phyloP scores from a whole-genome alignment of 2,329 filamentous ascomycete species.

The Penicillium rolfsii region DNA sequence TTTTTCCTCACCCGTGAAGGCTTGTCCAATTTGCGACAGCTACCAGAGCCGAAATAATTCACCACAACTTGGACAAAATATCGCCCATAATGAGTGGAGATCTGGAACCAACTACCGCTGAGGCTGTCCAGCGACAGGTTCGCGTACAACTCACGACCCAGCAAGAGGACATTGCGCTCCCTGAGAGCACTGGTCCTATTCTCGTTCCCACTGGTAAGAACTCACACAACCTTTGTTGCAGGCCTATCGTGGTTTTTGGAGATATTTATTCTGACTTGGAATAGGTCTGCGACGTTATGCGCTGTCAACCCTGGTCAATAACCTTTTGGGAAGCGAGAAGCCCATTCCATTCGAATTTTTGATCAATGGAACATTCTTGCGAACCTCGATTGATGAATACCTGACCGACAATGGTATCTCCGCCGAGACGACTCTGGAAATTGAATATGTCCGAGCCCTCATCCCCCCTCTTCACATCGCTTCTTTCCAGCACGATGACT shows the following conservation, averaged over 20 bases:
- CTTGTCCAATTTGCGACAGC: constrained; percentile 35
- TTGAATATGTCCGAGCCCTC: constrained; percentile 92
- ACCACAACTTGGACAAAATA: constrained; percentile 17
- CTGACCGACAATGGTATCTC: constrained; percentile 84
- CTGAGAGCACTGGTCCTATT: constrained; percentile 59
- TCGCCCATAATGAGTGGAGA: constrained; percentile 34
- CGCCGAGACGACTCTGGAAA: constrained; percentile 79
- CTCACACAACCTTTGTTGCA: constrained; percentile 5
- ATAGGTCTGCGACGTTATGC: constrained; percentile 60
- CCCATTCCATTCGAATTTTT: constrained; percentile 78
- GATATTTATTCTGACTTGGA: constrained; percentile 19
- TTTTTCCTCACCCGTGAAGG: constrained; percentile 41
- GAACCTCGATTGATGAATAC: constrained; percentile 88
- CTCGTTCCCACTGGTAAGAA: constrained; percentile 59
- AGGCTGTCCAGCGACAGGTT: constrained; percentile 52
- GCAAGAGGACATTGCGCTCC: constrained; percentile 57
- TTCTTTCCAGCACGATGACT: constrained; percentile 96
- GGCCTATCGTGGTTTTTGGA: neutral
- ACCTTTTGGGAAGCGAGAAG: constrained; percentile 59
- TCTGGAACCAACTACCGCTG: constrained; percentile 23
- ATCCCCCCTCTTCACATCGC: constrained; percentile 87
- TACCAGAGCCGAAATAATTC: constrained; percentile 23
- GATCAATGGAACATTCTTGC: constrained; percentile 88
- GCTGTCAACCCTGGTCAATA: constrained; percentile 66
- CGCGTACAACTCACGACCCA: constrained; percentile 59